A percentile compares a stretch with the other conserved stretches of the same genome.
These are phyloP conservation scores for Asterionellopsis glacialis DNA, from an alignment of 108 stramenopile species.

Conservation along the genomic window DNA sequence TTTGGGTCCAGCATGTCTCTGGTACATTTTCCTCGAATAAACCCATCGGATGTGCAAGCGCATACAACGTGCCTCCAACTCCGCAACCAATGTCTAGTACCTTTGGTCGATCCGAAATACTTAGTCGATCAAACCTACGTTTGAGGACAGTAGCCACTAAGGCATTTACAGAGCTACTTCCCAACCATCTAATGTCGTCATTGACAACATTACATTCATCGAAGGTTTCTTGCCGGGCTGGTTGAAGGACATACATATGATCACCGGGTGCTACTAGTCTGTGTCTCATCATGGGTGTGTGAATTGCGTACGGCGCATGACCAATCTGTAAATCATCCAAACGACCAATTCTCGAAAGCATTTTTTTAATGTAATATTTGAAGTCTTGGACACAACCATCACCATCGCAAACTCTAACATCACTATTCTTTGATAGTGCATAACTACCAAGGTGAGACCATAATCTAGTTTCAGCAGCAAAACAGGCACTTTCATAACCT, in stretches of 20 bases:
- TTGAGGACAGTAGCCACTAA: conserved; percentile 13
- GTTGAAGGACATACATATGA: too few species aligned
- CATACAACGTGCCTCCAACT: conserved; percentile 27
- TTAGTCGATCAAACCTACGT: background rate
- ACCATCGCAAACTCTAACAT: background rate
- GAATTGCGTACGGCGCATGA: conserved; percentile 12
- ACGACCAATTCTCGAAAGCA: background rate
- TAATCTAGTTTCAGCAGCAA: background rate
- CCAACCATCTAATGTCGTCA: conserved; percentile 13
- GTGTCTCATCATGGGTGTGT: background rate
- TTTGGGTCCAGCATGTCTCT: too few species aligned
- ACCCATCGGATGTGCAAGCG: conserved; percentile 12
- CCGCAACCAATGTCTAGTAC: conserved; percentile 29
- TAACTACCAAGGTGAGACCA: background rate
- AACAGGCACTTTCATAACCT: background rate
- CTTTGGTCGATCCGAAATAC: background rate
- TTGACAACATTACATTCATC: background rate
- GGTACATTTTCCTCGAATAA: too few species aligned
- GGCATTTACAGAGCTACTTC: conserved; percentile 24
- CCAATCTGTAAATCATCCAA: background rate
- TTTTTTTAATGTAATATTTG: background rate
- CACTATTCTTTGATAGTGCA: background rate
- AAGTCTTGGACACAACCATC: background rate
- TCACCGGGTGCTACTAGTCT: background rate
- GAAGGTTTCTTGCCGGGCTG: background rate